phyloP scores from a whole-genome alignment of 2,329 filamentous ascomycete species.

The Colletotrichum graminicola region DNA sequence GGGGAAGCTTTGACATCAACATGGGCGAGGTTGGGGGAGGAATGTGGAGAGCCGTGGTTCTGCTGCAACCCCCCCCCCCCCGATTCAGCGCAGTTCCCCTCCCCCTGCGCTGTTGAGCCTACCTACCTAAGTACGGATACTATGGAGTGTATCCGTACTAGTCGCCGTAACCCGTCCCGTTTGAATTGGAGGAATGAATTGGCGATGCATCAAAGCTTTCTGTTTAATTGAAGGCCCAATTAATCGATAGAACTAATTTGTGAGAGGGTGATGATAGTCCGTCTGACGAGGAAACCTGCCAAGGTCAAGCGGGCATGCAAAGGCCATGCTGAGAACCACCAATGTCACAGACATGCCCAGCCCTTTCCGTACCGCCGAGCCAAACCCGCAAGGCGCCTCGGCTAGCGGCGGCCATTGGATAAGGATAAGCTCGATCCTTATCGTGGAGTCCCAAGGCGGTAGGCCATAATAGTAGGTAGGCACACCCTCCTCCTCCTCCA shows the following conservation, averaged over 20 bases:
- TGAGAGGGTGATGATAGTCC: background rate
- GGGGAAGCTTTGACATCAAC: constrained; percentile 34
- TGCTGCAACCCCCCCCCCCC: constrained; percentile 24
- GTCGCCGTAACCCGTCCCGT: background rate
- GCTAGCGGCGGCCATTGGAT: constrained; percentile 37
- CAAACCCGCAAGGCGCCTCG: constrained; percentile 26
- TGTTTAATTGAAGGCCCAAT: background rate
- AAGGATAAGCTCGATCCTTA: constrained; percentile 24
- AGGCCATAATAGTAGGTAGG: background rate
- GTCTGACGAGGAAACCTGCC: background rate
- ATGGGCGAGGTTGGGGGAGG: constrained; percentile 25
- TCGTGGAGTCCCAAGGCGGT: background rate
- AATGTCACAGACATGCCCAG: background rate
- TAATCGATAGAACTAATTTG: too few species aligned
- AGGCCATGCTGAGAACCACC: background rate
- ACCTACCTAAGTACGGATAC: too few species aligned
- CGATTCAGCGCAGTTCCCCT: background rate
- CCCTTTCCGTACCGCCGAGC: constrained; percentile 5
- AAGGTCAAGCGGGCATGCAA: background rate
- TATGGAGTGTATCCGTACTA: background rate
- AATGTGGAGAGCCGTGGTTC: constrained; percentile 34
- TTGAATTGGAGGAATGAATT: background rate
- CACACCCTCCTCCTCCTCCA: background rate
- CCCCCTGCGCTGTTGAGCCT: background rate
- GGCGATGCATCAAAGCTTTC: background rate